These are phyloP conservation scores for Aspergillus sp. DNA, from an alignment of 2,329 filamentous ascomycete species.

Conservation along the genomic window DNA sequence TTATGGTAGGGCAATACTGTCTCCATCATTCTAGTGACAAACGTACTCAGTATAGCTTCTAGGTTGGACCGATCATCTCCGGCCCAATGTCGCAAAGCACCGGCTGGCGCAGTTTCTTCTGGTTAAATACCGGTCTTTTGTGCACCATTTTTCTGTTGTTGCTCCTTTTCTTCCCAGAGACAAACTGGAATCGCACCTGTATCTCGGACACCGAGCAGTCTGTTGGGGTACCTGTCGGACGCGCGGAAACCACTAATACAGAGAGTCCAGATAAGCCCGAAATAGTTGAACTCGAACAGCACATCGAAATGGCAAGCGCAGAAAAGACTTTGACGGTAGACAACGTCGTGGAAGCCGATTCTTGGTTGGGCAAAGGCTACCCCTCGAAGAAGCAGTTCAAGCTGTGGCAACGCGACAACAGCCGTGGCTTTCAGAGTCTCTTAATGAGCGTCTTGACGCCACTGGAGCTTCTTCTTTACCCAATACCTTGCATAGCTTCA, in stretches of 20 bases:
- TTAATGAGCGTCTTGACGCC: conserved; percentile 59
- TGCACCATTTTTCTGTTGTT: conserved; percentile 51
- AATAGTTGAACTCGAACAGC: conserved; percentile 11
- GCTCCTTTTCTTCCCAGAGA: conserved; percentile 64
- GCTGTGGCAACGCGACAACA: conserved; percentile 50
- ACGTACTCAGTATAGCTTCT: no score
- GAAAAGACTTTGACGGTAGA: no score
- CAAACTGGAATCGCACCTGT: conserved; percentile 55
- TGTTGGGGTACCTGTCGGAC: background rate
- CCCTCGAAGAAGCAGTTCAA: conserved; percentile 59
- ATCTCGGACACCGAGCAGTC: conserved; percentile 11
- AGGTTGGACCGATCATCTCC: conserved; percentile 51
- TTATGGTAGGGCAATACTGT: conserved; percentile 49
- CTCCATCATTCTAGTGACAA: no score
- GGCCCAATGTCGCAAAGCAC: conserved; percentile 60
- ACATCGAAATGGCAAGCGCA: background rate
- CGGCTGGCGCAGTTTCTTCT: conserved; percentile 65
- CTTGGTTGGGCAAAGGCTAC: conserved; percentile 55
- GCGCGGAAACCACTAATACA: background rate
- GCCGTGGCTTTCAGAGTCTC: conserved; percentile 43
- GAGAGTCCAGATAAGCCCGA: conserved; percentile 18
- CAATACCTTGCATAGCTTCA: conserved; percentile 62
- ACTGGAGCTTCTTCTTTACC: conserved; percentile 62
- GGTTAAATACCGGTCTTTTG: conserved; percentile 61
- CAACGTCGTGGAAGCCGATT: conserved; percentile 30